phyloP scores from a whole-genome alignment of 208 protist genomes.

The Acanthamoeba culbertsoni region DNA sequence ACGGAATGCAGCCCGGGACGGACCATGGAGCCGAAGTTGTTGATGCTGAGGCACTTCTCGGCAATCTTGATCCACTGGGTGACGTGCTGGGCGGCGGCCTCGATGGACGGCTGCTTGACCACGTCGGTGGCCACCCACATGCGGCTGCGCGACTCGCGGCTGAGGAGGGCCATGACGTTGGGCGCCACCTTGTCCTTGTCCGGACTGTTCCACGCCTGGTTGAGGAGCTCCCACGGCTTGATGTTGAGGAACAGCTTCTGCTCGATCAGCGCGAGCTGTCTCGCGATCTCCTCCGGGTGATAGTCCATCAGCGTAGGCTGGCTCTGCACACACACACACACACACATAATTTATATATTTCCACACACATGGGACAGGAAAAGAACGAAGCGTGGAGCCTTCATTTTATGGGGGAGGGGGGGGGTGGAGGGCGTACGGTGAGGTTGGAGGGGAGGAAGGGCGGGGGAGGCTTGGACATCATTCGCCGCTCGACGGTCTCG shows the following conservation, averaged over 20 bases:
- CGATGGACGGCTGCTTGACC: background rate
- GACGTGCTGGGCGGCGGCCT: background rate
- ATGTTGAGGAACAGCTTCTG: conserved; percentile 15
- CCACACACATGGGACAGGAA: too few relatives aligned
- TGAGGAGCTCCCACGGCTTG: background rate
- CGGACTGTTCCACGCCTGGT: background rate
- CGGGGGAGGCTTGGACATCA: background rate
- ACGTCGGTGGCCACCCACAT: background rate
- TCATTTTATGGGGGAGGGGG: background rate
- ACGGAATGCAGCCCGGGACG: too few relatives aligned
- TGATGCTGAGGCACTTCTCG: conserved; percentile 27
- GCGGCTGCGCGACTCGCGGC: background rate
- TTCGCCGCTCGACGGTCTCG: background rate
- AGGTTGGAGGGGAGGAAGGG: background rate
- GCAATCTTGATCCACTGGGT: conserved; percentile 49
- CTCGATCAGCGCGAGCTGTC: background rate
- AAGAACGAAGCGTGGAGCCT: too few relatives aligned
- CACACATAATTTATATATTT: too few relatives aligned
- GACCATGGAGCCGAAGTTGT: conserved; percentile 61
- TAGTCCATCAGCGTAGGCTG: background rate
- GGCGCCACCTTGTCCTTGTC: conserved; percentile 2
- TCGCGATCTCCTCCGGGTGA: conserved; percentile 37
- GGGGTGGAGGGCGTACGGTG: background rate
- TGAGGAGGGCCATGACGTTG: background rate
- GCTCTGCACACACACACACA: too few relatives aligned